Base-by-base conservation (phyloP, 306 rosid genomes). In the Trifolium pratense region DNA sequence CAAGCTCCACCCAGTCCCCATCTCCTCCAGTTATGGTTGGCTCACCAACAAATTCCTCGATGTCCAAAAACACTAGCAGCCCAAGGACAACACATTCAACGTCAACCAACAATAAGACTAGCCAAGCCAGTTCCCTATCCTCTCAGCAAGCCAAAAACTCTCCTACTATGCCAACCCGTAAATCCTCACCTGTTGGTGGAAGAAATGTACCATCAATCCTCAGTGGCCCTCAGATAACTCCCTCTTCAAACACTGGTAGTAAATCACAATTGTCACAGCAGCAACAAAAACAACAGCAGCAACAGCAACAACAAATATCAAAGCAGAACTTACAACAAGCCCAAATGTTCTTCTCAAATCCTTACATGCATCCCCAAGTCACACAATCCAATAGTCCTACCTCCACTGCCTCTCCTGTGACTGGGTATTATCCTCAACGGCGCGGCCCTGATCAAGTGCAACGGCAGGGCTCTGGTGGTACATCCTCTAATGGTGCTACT, bases 41-140 rank as follows among this genome's bases (percentile, higher is more conserved):
- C 43, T 91, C 96, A 17, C 97, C 97, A 36, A 88, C 97, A n/a
- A 78, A 89, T 36, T 92, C 97, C 12, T 88, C 98, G 2, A 80
- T 91, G 81, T 88, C 97, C 0, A 94, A 89, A 74, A 82, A 95
- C 71, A 91, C 92, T 20, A 92, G 97, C 73, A 95, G 97, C 87
- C 97, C 99, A 13, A 85, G 96, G 81, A 87, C 94, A 15, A 85
- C 86, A 13, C 82, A 86, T 6, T 84, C 96, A 5, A 29, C 84
- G 42, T 71, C 97, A 65, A 73, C 85, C 14, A 85, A 86, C 49
- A 87, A 88, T 58, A 94, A 94, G 77, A 82, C 80, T 10, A 86
- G 87, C 70, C 97, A 87, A 76, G 80, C 82, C 59, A 74, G 94
- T 75, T 81, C 95, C 13, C 64, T 89, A 65, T 79, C 94, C 10